Percentiles rank a stretch among this genome's conserved stretches.
phyloP scores from a whole-genome alignment of 1,139 yeast species.

The Taphrina populina region DNA sequence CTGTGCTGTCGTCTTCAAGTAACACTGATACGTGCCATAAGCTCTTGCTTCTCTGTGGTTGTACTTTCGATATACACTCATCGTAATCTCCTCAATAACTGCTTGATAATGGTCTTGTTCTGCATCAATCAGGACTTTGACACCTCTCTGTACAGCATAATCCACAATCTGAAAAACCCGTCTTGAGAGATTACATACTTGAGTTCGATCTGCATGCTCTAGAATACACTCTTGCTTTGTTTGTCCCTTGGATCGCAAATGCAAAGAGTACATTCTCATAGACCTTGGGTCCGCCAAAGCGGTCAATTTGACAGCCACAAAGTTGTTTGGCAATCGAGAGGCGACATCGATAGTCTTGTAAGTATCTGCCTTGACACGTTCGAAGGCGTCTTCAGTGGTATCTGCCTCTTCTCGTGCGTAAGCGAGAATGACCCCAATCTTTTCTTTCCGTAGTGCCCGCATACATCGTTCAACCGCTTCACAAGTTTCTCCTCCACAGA shows the following conservation, averaged over 20 bases:
- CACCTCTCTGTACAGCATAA: slow-evolving; percentile 64
- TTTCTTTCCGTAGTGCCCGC: slow-evolving; percentile 61
- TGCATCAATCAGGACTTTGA: slow-evolving; percentile 86
- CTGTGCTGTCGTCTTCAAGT: slow-evolving; percentile 67
- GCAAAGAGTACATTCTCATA: slow-evolving; percentile 45
- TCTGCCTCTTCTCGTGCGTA: slow-evolving; percentile 85
- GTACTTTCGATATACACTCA: slow-evolving; percentile 72
- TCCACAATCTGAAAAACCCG: slow-evolving; percentile 8
- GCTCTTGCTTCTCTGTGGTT: slow-evolving; percentile 64
- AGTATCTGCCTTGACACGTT: slow-evolving; percentile 61
- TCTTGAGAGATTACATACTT: slow-evolving; percentile 55
- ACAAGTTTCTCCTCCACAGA: slow-evolving; percentile 82
- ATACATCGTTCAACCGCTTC: slow-evolving; percentile 72
- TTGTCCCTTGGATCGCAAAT: neutral
- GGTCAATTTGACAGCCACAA: slow-evolving; percentile 90
- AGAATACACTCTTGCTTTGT: slow-evolving; percentile 41
- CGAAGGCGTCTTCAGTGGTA: slow-evolving; percentile 58
- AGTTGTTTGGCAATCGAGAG: slow-evolving; percentile 49
- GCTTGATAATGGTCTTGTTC: slow-evolving; percentile 84
- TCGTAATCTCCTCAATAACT: slow-evolving; percentile 88
- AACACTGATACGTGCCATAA: slow-evolving; percentile 93
- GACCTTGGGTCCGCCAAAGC: slow-evolving; percentile 78
- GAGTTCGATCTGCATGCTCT: slow-evolving; percentile 56
- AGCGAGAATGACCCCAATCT: slow-evolving; percentile 90
- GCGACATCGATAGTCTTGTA: slow-evolving; percentile 57